Evolutionary conservation across 2,329 filamentous ascomycete species (phyloP), one percentile per base, ranked within the genome.

Genomic region (Tolypocladium paradoxum): DNA sequence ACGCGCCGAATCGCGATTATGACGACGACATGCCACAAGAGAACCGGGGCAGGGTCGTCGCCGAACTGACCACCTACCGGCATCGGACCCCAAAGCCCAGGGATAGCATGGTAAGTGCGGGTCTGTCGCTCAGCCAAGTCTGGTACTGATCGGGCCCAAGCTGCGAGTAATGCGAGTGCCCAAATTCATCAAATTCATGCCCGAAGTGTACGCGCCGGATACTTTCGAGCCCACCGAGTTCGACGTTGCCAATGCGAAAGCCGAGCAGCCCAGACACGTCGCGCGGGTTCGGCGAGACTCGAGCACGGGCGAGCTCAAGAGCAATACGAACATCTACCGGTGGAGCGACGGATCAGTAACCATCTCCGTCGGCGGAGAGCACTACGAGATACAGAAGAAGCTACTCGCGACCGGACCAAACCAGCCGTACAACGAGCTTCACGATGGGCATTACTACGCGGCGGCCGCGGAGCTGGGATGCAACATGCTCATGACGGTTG

Each of bases 291-390:
- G 85, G 52, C 81, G 78, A 62, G 83, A 88, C 54, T 75, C 82
- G 11, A 76, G 76, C n/a, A 85, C 82, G 1, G 77, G 79, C 49
- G 73, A 82, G 56, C 74, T 90, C 14, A 81, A 87, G 64, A 90
- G 87, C 63, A 92, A 92, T 64, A 81, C 88, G 2, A 79, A 84
- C 57, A 72, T 92, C 33, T 81, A 88, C 63, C 80, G 81, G 60
- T 92, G 88, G 88, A 89, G 84, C 56, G 88, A 92, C 63, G 88
- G 88, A 31, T 89, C 85, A 4, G 73, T 88, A 18, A 90, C 87
- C 12, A 73, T 92, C 27, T 81, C 85, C n/a, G 75, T 91, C 27
- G 88, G 87, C 16, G 83, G 82, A 55, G 82, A 84, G 57, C 87
- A 91, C 62, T 91, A 85, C 72, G 85, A 90, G 62, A 77, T 91